These are phyloP conservation scores for Alternaria infectoria DNA, from an alignment of 2,329 filamentous ascomycete genomes.

Conservation along the genomic window DNA sequence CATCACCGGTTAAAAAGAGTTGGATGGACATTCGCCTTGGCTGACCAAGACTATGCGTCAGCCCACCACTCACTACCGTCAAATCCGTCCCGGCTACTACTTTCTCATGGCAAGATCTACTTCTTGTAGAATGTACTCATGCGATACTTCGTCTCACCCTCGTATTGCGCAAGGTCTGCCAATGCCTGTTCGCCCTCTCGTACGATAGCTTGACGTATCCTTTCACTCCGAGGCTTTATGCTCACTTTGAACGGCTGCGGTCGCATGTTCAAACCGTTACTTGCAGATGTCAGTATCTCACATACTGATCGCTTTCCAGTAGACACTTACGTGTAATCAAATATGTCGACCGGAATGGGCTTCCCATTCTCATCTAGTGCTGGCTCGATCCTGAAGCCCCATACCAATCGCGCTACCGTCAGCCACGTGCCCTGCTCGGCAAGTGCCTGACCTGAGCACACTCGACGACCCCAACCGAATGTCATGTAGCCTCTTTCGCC, in stretches of 20 bases:
- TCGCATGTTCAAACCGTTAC: conserved; percentile 65
- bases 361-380: conserved; percentile 51
- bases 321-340: conserved; percentile 58
- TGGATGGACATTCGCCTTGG: neutral
- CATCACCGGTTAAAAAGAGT: neutral
- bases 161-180: conserved; percentile 58
- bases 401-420: conserved; percentile 62
- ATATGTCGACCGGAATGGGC: conserved; percentile 62
- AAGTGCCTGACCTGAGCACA: conserved; percentile 65
- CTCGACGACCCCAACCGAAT: conserved; percentile 63
- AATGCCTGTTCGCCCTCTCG: conserved; percentile 61
- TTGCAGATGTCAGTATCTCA: conserved; percentile 26
- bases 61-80: neutral
- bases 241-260: conserved; percentile 62
- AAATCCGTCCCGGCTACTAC: neutral
- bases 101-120: neutral
- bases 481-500: conserved; percentile 60
- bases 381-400: conserved; percentile 62
- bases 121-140: conserved; percentile 51
- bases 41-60: neutral
- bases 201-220: conserved; percentile 59
- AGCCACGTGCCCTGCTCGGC: conserved; percentile 68
- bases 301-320: neutral
- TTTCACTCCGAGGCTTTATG: conserved; percentile 58
- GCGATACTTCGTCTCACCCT: conserved; percentile 64